Evolutionary conservation across 2,329 filamentous ascomycete species (phyloP).

Genomic region (Fonsecaea monophora): DNA sequence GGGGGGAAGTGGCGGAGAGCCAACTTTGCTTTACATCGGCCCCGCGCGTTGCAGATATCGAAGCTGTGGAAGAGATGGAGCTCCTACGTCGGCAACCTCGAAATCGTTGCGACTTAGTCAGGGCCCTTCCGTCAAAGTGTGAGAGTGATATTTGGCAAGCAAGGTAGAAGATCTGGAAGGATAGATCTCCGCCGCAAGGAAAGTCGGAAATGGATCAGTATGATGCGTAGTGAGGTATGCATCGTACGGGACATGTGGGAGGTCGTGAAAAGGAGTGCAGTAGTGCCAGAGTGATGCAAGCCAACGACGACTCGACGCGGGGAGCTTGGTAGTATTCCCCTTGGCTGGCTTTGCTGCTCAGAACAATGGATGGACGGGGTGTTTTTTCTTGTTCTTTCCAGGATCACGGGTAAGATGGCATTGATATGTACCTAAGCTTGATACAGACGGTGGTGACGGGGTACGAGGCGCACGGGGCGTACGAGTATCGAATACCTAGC

Average conservation of each 20-base stretch:
- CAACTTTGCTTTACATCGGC: not conserved
- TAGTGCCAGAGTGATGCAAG: not conserved
- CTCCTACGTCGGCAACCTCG: not conserved
- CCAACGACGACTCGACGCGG: not conserved
- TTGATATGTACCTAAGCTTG: conserved; percentile 1
- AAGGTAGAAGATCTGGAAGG: not conserved
- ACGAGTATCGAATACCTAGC: not conserved
- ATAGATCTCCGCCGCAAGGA: not conserved
- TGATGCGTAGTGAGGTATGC: not conserved
- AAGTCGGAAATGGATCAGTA: not conserved
- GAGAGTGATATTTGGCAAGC: not conserved
- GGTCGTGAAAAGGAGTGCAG: not conserved
- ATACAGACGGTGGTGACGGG: not conserved
- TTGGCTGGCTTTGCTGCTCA: not conserved
- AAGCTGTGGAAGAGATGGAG: not conserved
- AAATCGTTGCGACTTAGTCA: not conserved
- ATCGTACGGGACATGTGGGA: not conserved
- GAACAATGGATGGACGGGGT: not conserved
- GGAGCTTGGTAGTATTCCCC: not conserved
- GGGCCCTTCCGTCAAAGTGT: not conserved
- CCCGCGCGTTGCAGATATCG: not conserved
- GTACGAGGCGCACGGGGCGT: not conserved
- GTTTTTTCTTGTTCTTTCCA: conserved; percentile 1
- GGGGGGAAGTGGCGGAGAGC: not conserved
- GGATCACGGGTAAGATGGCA: not conserved